These are phyloP conservation scores for Verticillium alfalfae DNA, from an alignment of 2,329 filamentous ascomycete species.

Conservation along the genomic window DNA sequence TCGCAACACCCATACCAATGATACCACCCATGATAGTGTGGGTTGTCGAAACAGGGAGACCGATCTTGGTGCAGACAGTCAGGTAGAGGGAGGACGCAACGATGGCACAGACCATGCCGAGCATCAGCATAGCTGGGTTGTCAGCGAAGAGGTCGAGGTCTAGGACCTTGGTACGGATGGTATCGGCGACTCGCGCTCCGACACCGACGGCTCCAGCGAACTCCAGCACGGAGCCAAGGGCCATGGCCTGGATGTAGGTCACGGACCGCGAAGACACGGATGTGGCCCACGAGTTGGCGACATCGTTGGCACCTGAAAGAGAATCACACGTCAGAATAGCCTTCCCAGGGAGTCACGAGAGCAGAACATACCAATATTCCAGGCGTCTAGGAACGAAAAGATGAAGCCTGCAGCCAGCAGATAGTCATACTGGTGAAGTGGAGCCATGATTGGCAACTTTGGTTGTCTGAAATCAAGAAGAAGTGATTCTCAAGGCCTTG, in stretches of 20 bases:
- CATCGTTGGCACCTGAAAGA: conserved; percentile 37
- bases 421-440: conserved; percentile 52
- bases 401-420: conserved; percentile 59
- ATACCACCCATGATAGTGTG: conserved; percentile 39
- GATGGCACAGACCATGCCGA: conserved; percentile 33
- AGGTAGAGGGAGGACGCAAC: conserved; percentile 33
- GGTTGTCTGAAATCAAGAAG: neutral
- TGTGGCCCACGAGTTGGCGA: conserved; percentile 59
- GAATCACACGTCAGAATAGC: too few species aligned
- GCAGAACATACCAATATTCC: conserved; percentile 50
- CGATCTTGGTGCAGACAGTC: conserved; percentile 28
- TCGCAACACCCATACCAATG: conserved; percentile 38
- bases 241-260: conserved; percentile 41
- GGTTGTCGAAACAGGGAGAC: conserved; percentile 35
- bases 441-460: neutral
- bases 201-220: conserved; percentile 42
- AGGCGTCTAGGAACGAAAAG: conserved; percentile 62
- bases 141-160: conserved; percentile 28
- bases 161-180: conserved; percentile 42
- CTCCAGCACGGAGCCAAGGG: conserved; percentile 40
- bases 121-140: conserved; percentile 32
- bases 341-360: neutral
- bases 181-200: conserved; percentile 38
- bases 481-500: neutral
- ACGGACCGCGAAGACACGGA: conserved; percentile 56